Base-by-base conservation (phyloP, 2,329 filamentous ascomycete genomes). In the Monilinia vaccinii-corymbosi region DNA sequence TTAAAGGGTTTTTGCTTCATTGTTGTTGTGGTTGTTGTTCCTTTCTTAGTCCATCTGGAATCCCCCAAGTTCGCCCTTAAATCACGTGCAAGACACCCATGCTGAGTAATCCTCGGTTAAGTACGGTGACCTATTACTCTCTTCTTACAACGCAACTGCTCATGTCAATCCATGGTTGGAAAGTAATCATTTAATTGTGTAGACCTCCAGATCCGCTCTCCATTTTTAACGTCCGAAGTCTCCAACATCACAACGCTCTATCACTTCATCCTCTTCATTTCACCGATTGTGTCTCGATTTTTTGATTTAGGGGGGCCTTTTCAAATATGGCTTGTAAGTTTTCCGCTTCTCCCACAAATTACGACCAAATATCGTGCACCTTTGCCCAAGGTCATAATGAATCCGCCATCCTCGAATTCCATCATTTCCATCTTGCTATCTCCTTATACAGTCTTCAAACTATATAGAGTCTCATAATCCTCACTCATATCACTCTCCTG, bases 261-360 rank as follows among this genome's bases (percentile, higher is more conserved):
- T 59, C 45, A 31, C 56, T 53, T 44, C 21, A 40, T 56, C 42
- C 48, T 45, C 46, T 61, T 49, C 34, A 49, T 61, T 59, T 57
- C 58, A 58, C 64, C 52, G 62, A 59, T 56, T 56, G 64, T 62
- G 59, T 56, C 58, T 61, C 56, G 18, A 50, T 18, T 48, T 50
- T 56, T 63, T 62, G 57, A 62, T 69, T 62, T 44, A 59, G 45
- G 68, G 66, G 64, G 66, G 66, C 68, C 64, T 66, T 66, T 50
- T 62, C 63, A 51, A 68, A 48, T 58, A 74, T 73, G 73, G 73
- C 73, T 74, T 73, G 73, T 75, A 72, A 74, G 73, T 74, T 21
- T 61, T 62, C 51, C 49, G 4, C 61, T 56, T 61, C 53, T 63
- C 60, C 56, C 61, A 25, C 21, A 51, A 56, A 63, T 61, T 38